Base-by-base conservation (phyloP, 139 green algal species). In the Coccomyxa sp. region DNA sequence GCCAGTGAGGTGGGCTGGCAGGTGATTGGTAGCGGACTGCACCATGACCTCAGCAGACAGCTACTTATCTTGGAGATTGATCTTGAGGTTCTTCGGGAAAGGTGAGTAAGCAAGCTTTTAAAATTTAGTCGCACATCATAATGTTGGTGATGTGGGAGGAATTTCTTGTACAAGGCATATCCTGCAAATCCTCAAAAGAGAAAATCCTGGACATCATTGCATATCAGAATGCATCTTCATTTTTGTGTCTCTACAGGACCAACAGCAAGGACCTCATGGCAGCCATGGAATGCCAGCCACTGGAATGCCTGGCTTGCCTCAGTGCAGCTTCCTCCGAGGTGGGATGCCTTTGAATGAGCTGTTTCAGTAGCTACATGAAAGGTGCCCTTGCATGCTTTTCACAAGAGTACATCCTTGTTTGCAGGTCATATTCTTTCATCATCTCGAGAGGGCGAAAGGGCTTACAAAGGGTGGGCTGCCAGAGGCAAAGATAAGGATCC, bases 301-400 rank as follows among this genome's bases (percentile, higher is more conserved):
- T 83, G 13, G 92, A 93, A 76, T 92, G 79, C 9, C 77, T 96
- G 23, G 74, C 71, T 4, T 96, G 92, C 78, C 59, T 96, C 0
- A 71, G 68, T 0, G 88, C 87, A 23, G 92, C 92, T 13, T 85
- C 81, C 0, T 88, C 92, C 51, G 87, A 94, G 87, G 92, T 90
- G 31, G 18, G 77, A n/a, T 58, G 7, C n/a, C 9, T 9, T 75
- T 63, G 63, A 10, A 28, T 68, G 32, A 58, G 27, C 23, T 60
- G 9, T 18, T 28, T 28, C 25, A 9, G 13, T 58, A 13, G 16
- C 9, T 0, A 74, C 1, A 71, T 27, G 51, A 3, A 75, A 45
- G n/a, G 27, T 78, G 51, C 63, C 31, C 30, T 58, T 1, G 38
- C 30, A 38, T 32, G 68, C 27, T 18, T 10, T 38, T 17, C n/a